Evolutionary conservation across 805 yeast species (phyloP).

Genomic region (Pichia nakasei): DNA sequence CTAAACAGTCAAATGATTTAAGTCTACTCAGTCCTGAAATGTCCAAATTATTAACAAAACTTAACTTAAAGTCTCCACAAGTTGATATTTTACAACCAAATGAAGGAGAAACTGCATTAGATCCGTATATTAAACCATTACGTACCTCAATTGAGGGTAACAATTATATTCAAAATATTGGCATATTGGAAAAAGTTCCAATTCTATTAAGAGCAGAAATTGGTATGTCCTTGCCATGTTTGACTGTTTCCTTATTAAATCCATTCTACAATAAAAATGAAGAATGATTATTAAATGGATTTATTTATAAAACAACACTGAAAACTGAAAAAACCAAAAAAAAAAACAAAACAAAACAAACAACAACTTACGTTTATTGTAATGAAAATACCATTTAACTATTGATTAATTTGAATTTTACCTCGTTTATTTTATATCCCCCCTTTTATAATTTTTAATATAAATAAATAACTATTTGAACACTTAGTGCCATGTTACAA

Average conservation of each 20-base stretch:
- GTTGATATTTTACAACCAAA: constrained; percentile 7
- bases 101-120: constrained; percentile 31
- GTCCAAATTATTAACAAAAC: constrained; percentile 36
- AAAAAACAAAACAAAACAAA: too few relatives aligned
- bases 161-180: constrained; percentile 67
- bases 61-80: constrained; percentile 32
- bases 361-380: neutral
- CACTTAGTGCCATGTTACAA: too few relatives aligned
- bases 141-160: constrained; percentile 54
- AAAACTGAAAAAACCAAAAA: constrained; percentile 7
- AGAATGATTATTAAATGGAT: neutral
- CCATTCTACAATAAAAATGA: constrained; percentile 46
- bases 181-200: constrained; percentile 72
- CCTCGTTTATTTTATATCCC: neutral
- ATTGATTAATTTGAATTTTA: neutral
- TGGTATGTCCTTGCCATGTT: constrained; percentile 93
- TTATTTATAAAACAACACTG: too few relatives aligned
- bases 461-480: too few relatives aligned
- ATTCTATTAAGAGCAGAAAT: constrained; percentile 81
- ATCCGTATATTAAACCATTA: constrained; percentile 50
- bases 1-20: constrained; percentile 16
- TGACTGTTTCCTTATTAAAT: constrained; percentile 83
- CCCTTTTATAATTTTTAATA: too few relatives aligned
- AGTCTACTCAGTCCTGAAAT: constrained; percentile 33
- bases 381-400: neutral